Evolutionary conservation across 495 filamentous ascomycete species (phyloP).

Genomic region (Cercophora newfieldiana): DNA sequence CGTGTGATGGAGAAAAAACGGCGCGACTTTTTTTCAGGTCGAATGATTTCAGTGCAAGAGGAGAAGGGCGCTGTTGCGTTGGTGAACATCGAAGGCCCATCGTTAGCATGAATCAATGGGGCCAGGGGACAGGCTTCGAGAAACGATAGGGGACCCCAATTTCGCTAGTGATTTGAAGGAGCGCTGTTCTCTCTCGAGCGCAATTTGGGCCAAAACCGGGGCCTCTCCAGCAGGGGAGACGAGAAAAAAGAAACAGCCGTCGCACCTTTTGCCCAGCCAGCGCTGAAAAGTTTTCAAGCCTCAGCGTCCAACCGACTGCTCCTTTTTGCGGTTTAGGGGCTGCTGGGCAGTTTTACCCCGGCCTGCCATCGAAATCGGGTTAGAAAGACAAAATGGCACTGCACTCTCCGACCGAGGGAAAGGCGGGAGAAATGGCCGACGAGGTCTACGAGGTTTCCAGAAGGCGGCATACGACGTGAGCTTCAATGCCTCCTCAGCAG

Average conservation of each 20-base stretch:
- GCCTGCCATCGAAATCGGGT: neutral
- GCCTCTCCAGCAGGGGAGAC: constrained; percentile 18
- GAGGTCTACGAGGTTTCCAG: neutral
- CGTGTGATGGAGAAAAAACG: neutral
- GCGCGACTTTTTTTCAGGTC: constrained; percentile 17
- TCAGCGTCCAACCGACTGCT: neutral
- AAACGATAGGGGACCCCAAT: constrained; percentile 42
- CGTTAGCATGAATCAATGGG: constrained; percentile 39
- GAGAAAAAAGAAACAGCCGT: constrained; percentile 23
- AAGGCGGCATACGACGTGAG: constrained; percentile 1
- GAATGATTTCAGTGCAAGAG: constrained; percentile 18
- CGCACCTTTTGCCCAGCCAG: constrained; percentile 15
- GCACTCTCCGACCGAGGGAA: neutral
- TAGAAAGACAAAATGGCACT: neutral
- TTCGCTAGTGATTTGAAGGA: constrained; percentile 41
- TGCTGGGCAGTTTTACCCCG: neutral
- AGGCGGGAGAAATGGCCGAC: neutral
- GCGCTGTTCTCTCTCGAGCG: constrained; percentile 27
- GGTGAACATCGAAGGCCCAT: constrained; percentile 24
- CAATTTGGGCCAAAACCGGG: constrained; percentile 34
- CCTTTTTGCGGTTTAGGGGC: constrained; percentile 7
- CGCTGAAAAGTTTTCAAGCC: constrained; percentile 16
- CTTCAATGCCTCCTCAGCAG: constrained; percentile 11
- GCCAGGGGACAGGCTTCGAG: constrained; percentile 33
- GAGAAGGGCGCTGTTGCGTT: constrained; percentile 22